Evolutionary conservation across 75 land plant species (phyloP), one percentile per base, ranked within the genome.

Genomic region (Azolla pinnata): DNA sequence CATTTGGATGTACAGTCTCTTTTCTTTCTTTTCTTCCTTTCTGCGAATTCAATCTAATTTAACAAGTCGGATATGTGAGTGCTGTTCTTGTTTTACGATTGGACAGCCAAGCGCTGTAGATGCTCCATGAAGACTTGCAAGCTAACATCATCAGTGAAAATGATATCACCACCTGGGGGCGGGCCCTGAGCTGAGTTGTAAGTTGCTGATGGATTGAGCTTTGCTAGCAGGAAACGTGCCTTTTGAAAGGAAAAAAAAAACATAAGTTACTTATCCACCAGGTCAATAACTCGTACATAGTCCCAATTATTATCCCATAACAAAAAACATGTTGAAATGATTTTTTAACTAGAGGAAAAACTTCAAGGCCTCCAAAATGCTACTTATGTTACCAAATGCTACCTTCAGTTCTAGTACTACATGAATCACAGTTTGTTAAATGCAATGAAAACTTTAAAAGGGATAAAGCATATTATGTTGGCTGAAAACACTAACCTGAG

Each of bases 141-240:
- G 56, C 90, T 86, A n/a, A 86, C 90, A 63, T 86, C 90, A 52
- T 86, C 90, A 10, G 90, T 86, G 54, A 86, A 86, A 27, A 86
- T 83, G 42, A 86, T 67, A 53, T 86, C 90, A 32, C 83, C 80
- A 14, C 90, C 90, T 47, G 84, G 71, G 25, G 81, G 74, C 29
- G 84, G 78, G 21, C 77, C 89, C 7, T 75, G 68, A 29, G 86
- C 71, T 59, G 80, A 76, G 59, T 64, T 83, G 69, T 86, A 86
- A 19, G 90, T 86, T 29, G 90, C 90, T 57, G 90, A 86, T 31
- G 90, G 90, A 60, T 86, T 86, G 61, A 86, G 62, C 69, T 80
- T 83, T 29, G 87, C 90, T 69, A 86, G 78, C 30, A 86, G 66
- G 59, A 86, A 86, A 14, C 90, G 80, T 29, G 76, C 73, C 70